Evolutionary conservation across 1,139 yeast species (phyloP).

Genomic region (Hyphopichia fennica): DNA sequence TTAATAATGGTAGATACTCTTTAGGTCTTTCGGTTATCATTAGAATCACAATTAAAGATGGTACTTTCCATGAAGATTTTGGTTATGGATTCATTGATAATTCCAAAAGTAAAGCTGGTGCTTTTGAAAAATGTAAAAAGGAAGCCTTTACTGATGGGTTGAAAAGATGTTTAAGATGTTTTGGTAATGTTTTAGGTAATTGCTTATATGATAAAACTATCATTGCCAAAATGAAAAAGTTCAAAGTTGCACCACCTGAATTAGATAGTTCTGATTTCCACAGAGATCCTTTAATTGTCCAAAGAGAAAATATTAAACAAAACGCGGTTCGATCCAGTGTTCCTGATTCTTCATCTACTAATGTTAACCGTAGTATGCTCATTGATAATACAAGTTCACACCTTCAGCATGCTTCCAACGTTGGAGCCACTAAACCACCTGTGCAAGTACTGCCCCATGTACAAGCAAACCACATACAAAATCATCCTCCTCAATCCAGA

Average conservation of each 20-base stretch:
- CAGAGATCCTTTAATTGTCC: conserved; percentile 36
- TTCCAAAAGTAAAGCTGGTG: conserved; percentile 67
- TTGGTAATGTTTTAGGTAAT: conserved; percentile 79
- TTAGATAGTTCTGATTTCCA: conserved; percentile 49
- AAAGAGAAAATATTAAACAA: conserved; percentile 25
- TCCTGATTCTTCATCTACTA: background rate
- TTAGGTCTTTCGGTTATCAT: conserved; percentile 73
- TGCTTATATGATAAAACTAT: conserved; percentile 74
- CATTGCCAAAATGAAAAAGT: conserved; percentile 53
- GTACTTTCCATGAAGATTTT: conserved; percentile 76
- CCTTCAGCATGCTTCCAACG: no score
- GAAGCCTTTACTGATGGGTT: conserved; percentile 82
- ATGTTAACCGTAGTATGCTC: no score
- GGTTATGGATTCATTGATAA: conserved; percentile 81
- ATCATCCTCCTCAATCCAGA: background rate
- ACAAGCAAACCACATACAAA: background rate
- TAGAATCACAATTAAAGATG: conserved; percentile 69
- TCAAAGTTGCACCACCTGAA: conserved; percentile 53
- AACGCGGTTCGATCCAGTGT: conserved; percentile 6
- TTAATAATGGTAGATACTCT: conserved; percentile 51
- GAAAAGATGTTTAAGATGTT: conserved; percentile 73
- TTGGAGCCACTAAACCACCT: no score
- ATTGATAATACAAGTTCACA: no score
- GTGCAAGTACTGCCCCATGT: no score
- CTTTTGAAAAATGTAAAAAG: conserved; percentile 78